Evolutionary conservation across 2,329 filamentous ascomycete genomes (phyloP), one percentile per base, ranked within the genome.

Genomic region (Alternaria brassicae): DNA sequence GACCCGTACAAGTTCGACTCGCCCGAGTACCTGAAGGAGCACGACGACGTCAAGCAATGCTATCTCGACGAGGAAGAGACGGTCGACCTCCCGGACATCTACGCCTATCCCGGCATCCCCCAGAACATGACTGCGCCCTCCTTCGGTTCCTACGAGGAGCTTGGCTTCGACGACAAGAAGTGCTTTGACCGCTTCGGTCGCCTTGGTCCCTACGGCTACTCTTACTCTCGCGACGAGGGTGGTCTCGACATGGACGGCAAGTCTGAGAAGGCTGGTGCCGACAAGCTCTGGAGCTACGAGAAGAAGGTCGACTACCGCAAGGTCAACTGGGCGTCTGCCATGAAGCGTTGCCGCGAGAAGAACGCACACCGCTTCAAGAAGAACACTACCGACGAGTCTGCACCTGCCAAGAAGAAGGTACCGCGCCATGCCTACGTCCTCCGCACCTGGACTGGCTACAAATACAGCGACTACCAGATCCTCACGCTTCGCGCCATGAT

Each of bases 401-500:
- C 62, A 5, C 66, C 66, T 3, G 48, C 77, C 61, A 80, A 79
- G 74, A 78, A 80, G 72, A 76, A 73, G 60, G 71, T 82, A 6
- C 76, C 84, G 8, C 85, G 91, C 32, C 93, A 92, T n/a, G 93
- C 93, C 1, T 86, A 96, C 40, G 88, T 97, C 4, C 84, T 97
- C 36, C 88, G 93, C 41, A 89, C 90, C 60, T 97, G 91, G 90
- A 90, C 93, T 60, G 91, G 91, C 62, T 95, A 91, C 71, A 78
- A 86, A 42, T 97, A 92, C 84, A 87, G 84, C 15, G 86, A 90
- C 54, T 90, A 96, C 68, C 91, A 95, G 73, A 86, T 94, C 42
- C 86, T 93, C 72, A 91, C 92, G 67, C 78, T 97, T 34, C 89
- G 93, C 28, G 89, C 93, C 30, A 86, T 97, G 78, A 92, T 97